A percentile compares a stretch with the other conserved stretches of the same genome.
These are phyloP conservation scores for Pyrus communis DNA, from an alignment of 306 rosid species.

Conservation along the genomic window DNA sequence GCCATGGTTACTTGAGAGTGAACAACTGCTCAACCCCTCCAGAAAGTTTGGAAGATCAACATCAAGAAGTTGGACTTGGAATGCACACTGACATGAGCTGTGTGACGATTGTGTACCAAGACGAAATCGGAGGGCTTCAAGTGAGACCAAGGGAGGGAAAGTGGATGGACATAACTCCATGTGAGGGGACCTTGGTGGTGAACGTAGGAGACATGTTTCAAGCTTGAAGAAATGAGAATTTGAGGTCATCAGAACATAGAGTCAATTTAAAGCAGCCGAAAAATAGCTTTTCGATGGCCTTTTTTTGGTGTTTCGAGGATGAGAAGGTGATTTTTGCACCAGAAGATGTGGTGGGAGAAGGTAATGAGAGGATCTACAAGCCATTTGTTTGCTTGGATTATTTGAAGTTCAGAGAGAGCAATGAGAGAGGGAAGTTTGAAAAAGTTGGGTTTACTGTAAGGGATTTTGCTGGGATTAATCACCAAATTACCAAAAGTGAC, in stretches of 20 bases:
- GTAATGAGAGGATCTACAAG: slow-evolving; percentile 35
- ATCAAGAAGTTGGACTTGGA: slow-evolving; percentile 66
- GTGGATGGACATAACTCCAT: slow-evolving; percentile 78
- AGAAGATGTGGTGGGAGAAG: slow-evolving; percentile 66
- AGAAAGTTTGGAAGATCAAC: slow-evolving; percentile 23
- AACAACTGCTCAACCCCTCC: slow-evolving; percentile 74
- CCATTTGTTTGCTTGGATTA: slow-evolving; percentile 69
- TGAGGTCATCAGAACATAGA: slow-evolving; percentile 85
- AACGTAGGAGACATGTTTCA: slow-evolving; percentile 88
- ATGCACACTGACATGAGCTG: slow-evolving; percentile 98
- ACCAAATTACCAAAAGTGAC: slow-evolving; percentile 11
- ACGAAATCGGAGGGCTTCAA: slow-evolving; percentile 82
- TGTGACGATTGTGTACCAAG: slow-evolving; percentile 73
- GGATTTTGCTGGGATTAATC: slow-evolving; percentile 65
- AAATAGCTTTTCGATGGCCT: slow-evolving; percentile 73
- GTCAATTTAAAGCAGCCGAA: slow-evolving; percentile 53
- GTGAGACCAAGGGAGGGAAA: slow-evolving; percentile 67
- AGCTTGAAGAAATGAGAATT: slow-evolving; percentile 85
- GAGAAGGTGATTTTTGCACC: slow-evolving; percentile 64
- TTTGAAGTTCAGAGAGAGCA: slow-evolving; percentile 74
- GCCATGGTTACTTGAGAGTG: slow-evolving; percentile 81
- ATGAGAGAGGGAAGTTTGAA: slow-evolving; percentile 79
- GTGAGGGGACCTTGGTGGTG: slow-evolving; percentile 70
- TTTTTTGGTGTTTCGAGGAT: slow-evolving; percentile 90
- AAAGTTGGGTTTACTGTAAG: slow-evolving; percentile 83